Evolutionary conservation across 2,329 filamentous ascomycete genomes (phyloP), one percentile per base, ranked within the genome.

Genomic region (Colletotrichum camelliae): DNA sequence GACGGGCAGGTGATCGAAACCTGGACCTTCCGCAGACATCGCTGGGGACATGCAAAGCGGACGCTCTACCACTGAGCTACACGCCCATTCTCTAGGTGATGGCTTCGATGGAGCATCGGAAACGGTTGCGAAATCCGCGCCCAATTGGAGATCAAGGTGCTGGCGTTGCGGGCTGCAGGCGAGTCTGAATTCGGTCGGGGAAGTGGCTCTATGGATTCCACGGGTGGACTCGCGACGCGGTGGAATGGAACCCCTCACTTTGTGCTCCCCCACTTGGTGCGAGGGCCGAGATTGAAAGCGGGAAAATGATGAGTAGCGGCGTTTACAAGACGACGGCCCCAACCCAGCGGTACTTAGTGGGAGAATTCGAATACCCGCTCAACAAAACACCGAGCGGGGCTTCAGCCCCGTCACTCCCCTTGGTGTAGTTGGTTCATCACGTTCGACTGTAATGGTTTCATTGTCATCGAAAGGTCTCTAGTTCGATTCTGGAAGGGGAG

Each of bases 401-500:
- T 18, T 18, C 7, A 61, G 61, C 52, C 68, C 62, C 15, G 60
- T 61, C 9, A 27, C 71, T 74, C 72, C 72, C 68, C 72, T 74
- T 73, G 70, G 70, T 70, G 57, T 70, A 74, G 71, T 70, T 70
- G 71, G 57, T 74, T 65, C 12, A 70, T 74, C 66, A 70, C 57
- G 58, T 74, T 64, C 55, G 57, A 70, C 66, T 74, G 66, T 58
- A 74, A 74, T 64, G 66, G 57, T 58, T 58, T 6, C 43, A 29
- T 62, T 55, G 27, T 65, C 33, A 73, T 73, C 71, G 71, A 73
- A 73, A 73, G 71, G 71, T 70, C 72, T 74, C 72, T 74, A 74
- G 72, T 74, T 74, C 72, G 72, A 74, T 74, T 74, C 72, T 74
- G 72, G 72, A 71, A 74, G 72, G 72, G 67, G 72, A 74, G 72